These are phyloP conservation scores for Rhizopus sp. DNA, from an alignment of 371 early-diverging fungal species.

Conservation along the genomic window DNA sequence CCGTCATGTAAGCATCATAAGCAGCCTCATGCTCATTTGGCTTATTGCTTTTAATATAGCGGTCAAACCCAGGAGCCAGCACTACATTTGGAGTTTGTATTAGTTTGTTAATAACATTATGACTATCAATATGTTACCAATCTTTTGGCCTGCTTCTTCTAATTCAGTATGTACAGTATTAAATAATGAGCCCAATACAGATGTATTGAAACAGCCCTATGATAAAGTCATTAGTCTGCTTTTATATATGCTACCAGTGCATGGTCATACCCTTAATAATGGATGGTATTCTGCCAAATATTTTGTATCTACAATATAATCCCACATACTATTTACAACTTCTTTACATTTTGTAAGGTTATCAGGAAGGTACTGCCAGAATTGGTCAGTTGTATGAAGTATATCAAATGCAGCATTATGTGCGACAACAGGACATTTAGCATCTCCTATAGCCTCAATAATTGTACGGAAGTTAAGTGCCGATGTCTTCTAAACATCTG, in stretches of 20 bases:
- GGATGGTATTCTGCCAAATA: constrained; percentile 58
- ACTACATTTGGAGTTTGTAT: constrained; percentile 10
- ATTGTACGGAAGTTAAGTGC: constrained; percentile 75
- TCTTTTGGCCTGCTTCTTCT: constrained; percentile 30
- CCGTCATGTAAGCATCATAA: constrained; percentile 89
- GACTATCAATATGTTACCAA: constrained; percentile 35
- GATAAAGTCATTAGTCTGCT: neutral
- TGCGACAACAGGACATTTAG: constrained; percentile 76
- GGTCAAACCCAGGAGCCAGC: constrained; percentile 36
- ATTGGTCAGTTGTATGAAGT: constrained; percentile 75
- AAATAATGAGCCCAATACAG: constrained; percentile 36
- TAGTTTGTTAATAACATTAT: neutral
- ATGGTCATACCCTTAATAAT: constrained; percentile 36
- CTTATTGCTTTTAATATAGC: constrained; percentile 29
- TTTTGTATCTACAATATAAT: constrained; percentile 57
- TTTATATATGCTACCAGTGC: neutral
- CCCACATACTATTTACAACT: constrained; percentile 50
- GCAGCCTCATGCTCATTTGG: constrained; percentile 83
- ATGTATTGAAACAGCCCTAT: constrained; percentile 26
- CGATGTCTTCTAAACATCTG: constrained; percentile 7
- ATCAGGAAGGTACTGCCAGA: constrained; percentile 69
- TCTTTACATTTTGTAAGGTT: constrained; percentile 63
- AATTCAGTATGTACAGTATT: constrained; percentile 35
- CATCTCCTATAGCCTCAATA: constrained; percentile 70
- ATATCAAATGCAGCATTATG: constrained; percentile 85